Base-by-base conservation (phyloP, 2,329 filamentous ascomycete genomes). In the Cladophialophora psammophila region DNA sequence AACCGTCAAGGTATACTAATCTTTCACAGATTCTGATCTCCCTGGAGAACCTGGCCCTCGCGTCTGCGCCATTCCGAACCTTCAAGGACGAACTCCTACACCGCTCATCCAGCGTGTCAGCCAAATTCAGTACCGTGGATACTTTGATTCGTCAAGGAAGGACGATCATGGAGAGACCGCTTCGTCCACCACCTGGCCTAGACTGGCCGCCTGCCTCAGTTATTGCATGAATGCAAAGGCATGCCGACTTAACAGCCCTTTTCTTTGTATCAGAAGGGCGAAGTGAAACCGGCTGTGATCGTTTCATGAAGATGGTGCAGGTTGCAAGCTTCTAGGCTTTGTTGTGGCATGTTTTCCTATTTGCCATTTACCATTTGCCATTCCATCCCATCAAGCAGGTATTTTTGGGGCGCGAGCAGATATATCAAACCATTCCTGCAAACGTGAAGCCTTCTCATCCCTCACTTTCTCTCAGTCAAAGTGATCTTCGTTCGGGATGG, bases 141-240 rank as follows among this genome's bases (percentile, higher is more conserved):
- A 40, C 58, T 66, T 54, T 53, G 63, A 70, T 70, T 70, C 68
- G 68, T 58, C 57, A 32, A 48, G 36, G 58, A 45, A 48, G 26
- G 50, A 60, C 26, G 50, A 55, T 64, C 52, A 56, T 56, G 55
- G 58, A 60, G 31, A 54, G 59, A 61, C 53, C 42, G 50, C 63
- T 50, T 70, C 60, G 55, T 64, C 65, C 56, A 40, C 52, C 32
- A 55, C 26, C 38, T 57, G 55, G 62, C 20, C 62, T 63, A 65
- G 68, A 64, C 64, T 67, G 65, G 65, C 63, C 54, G 40, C 60
- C 59, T 69, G 63, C 68, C 60, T 67, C 59, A 65, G 62, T 38
- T 50, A 34, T 53, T 65, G 56, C 58, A 65, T 36, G 35, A 59
- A 53, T 34, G 65, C 65, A 66, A 69, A 65, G 68, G 55, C 18